phyloP scores from a whole-genome alignment of 75 land plant species.

The Picea glauca region DNA sequence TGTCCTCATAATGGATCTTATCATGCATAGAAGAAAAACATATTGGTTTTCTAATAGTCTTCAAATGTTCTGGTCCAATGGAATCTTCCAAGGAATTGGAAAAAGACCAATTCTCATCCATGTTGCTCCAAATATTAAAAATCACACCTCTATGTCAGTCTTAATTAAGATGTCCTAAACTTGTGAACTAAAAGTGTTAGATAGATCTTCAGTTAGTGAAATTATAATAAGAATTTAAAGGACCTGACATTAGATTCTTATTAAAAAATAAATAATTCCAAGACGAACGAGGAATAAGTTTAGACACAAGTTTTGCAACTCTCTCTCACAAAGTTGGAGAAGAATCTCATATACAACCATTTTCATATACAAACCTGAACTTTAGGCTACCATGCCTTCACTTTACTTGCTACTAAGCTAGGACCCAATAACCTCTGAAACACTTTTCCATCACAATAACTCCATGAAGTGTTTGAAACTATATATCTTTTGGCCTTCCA shows the following conservation, averaged over 20 bases:
- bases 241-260: not conserved
- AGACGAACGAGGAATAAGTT: not conserved
- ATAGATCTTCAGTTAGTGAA: not conserved
- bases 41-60: constrained; percentile 19
- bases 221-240: not conserved
- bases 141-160: not conserved
- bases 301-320: too few species aligned
- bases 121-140: constrained; percentile 14
- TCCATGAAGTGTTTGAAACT: too few species aligned
- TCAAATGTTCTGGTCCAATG: constrained; percentile 23
- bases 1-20: constrained; percentile 20
- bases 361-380: too few species aligned
- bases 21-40: constrained; percentile 33
- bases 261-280: not conserved
- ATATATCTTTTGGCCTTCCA: too few species aligned
- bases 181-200: not conserved
- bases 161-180: not conserved
- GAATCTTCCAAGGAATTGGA: constrained; percentile 30
- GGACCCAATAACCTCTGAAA: too few species aligned
- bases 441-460: too few species aligned
- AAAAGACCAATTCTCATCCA: constrained; percentile 28
- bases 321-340: too few species aligned
- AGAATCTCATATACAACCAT: too few species aligned
- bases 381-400: too few species aligned
- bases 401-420: too few species aligned